These are phyloP conservation scores for Nicotiana noctiflora DNA, from an alignment of 257 asterid species.

Conservation along the genomic window DNA sequence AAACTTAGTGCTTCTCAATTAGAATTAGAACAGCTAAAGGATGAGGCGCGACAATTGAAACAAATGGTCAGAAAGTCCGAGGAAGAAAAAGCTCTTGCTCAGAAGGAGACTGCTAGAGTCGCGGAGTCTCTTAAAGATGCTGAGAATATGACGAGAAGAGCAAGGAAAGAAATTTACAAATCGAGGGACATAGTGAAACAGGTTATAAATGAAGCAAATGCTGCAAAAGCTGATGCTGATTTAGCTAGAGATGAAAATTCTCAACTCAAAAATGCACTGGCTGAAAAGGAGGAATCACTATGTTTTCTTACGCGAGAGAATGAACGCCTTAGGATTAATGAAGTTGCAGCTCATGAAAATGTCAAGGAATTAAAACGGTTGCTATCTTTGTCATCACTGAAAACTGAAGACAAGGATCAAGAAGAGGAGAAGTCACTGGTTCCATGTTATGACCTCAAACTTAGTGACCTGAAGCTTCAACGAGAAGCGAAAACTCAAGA, in stretches of 20 bases:
- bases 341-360: conserved; percentile 8
- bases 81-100: conserved; percentile 50
- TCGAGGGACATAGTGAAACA: conserved; percentile 71
- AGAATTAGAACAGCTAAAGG: conserved; percentile 32
- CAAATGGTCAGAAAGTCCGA: conserved; percentile 34
- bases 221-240: background rate
- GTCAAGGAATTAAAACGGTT: conserved; percentile 52
- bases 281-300: conserved; percentile 9
- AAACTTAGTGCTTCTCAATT: conserved; percentile 22
- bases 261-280: conserved; percentile 10
- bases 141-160: conserved; percentile 36
- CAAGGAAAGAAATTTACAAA: conserved; percentile 53
- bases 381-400: conserved; percentile 41
- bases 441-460: conserved; percentile 26
- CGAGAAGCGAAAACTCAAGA: conserved; percentile 22
- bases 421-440: conserved; percentile 5
- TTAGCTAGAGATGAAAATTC: conserved; percentile 7
- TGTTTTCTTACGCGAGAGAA: background rate
- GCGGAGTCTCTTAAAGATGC: conserved; percentile 39
- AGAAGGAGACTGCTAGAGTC: conserved; percentile 38
- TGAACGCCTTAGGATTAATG: conserved; percentile 2
- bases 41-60: conserved; percentile 40
- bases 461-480: conserved; percentile 43
- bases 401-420: conserved; percentile 26
- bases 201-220: conserved; percentile 27